A percentile compares a stretch with the other conserved stretches of the same genome.
Conservation (phyloP, 1,284 basidiomycete species). For the Macrocystidia cucumis region DNA sequence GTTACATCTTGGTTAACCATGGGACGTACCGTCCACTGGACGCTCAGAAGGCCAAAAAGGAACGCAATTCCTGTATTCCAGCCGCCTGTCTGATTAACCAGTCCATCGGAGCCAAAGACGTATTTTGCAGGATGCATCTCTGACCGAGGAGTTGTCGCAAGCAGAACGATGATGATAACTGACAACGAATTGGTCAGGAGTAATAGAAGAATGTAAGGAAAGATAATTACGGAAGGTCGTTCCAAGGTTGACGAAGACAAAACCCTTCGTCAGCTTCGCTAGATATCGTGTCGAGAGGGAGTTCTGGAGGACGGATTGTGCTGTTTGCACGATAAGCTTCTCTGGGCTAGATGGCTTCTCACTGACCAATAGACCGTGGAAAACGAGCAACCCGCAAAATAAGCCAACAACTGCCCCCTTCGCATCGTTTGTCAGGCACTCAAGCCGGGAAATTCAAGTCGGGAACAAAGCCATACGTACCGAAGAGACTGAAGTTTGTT, state of each 20-base stretch:
- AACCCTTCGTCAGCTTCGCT: slow-evolving; percentile 70
- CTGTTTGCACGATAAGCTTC: not conserved
- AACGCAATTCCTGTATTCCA: slow-evolving; percentile 80
- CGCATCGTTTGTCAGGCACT: no score
- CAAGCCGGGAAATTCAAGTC: no score
- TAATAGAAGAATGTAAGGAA: slow-evolving; percentile 3
- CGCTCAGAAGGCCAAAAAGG: slow-evolving; percentile 81
- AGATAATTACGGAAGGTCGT: slow-evolving; percentile 39
- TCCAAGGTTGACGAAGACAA: slow-evolving; percentile 86
- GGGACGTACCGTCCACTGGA: slow-evolving; percentile 79
- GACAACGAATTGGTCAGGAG: slow-evolving; percentile 3
- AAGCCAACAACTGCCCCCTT: slow-evolving; percentile 70
- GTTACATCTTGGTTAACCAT: no score
- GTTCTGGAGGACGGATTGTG: slow-evolving; percentile 38
- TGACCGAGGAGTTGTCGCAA: slow-evolving; percentile 67
- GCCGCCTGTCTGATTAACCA: slow-evolving; percentile 74
- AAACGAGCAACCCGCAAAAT: slow-evolving; percentile 59
- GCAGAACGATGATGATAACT: slow-evolving; percentile 82
- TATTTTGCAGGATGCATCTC: slow-evolving; percentile 80
- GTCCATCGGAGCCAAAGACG: slow-evolving; percentile 68
- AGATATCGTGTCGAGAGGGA: slow-evolving; percentile 78
- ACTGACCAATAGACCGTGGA: slow-evolving; percentile 66
- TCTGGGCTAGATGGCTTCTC: slow-evolving; percentile 2
- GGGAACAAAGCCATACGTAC: slow-evolving; percentile 14
- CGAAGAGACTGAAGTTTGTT: slow-evolving; percentile 38